Evolutionary conservation across 495 filamentous ascomycete species (phyloP).

Genomic region (Tirmania nivea): DNA sequence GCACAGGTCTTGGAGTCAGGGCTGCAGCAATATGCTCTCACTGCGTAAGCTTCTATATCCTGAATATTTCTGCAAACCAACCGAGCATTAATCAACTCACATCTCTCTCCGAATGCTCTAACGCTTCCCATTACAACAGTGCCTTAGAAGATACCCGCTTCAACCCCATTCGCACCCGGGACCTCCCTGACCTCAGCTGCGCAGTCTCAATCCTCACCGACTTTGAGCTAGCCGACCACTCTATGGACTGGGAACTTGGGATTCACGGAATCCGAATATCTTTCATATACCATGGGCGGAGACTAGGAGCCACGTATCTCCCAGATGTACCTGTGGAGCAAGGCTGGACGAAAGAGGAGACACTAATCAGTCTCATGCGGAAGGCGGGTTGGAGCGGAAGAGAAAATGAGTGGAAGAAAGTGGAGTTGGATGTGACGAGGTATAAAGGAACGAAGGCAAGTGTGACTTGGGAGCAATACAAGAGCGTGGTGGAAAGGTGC

Average conservation of each 20-base stretch:
- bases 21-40: constrained; percentile 61
- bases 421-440: constrained; percentile 50
- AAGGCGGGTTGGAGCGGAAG: constrained; percentile 71
- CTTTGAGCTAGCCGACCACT: constrained; percentile 46
- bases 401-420: constrained; percentile 49
- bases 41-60: constrained; percentile 35
- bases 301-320: constrained; percentile 69
- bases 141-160: constrained; percentile 80
- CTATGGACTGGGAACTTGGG: constrained; percentile 73
- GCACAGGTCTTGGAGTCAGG: constrained; percentile 49
- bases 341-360: constrained; percentile 89
- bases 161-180: constrained; percentile 41
- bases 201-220: constrained; percentile 54
- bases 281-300: constrained; percentile 43
- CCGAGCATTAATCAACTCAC: not conserved
- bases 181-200: constrained; percentile 47
- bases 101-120: not conserved
- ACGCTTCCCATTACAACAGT: constrained; percentile 19
- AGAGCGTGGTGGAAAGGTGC: constrained; percentile 30
- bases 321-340: constrained; percentile 84
- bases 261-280: constrained; percentile 62
- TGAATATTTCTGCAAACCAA: not conserved
- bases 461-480: constrained; percentile 50
- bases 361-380: constrained; percentile 68
- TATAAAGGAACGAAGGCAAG: constrained; percentile 63